Conservation (phyloP, 2,329 filamentous ascomycete genomes). For the Exophiala sideris region DNA sequence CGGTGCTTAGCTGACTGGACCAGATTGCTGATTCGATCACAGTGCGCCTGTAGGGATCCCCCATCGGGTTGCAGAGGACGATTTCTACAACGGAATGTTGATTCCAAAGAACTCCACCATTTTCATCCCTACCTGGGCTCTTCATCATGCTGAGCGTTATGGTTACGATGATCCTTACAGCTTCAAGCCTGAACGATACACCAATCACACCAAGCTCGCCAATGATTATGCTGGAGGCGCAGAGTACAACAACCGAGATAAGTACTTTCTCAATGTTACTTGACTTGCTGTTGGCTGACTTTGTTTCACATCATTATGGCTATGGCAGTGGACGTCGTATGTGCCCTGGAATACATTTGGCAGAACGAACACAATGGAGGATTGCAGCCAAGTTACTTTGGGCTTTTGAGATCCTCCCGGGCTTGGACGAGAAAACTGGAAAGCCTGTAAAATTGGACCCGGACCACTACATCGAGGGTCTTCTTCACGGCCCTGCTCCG, state of each 20-base stretch:
- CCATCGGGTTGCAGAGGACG: slow-evolving; percentile 42
- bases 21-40: not conserved
- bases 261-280: too few relatives aligned
- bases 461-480: slow-evolving; percentile 7
- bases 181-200: slow-evolving; percentile 50
- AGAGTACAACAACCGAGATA: slow-evolving; percentile 5
- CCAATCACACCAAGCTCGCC: slow-evolving; percentile 31
- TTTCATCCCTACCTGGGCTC: slow-evolving; percentile 5
- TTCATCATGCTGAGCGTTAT: slow-evolving; percentile 39
- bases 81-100: slow-evolving; percentile 47
- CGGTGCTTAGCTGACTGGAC: too few relatives aligned
- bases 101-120: slow-evolving; percentile 50
- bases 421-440: not conserved
- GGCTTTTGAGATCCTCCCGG: slow-evolving; percentile 5
- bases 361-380: slow-evolving; percentile 12
- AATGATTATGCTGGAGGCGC: slow-evolving; percentile 6
- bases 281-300: too few relatives aligned
- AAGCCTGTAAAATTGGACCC: slow-evolving; percentile 26
- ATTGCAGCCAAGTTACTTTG: slow-evolving; percentile 3
- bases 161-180: slow-evolving; percentile 39
- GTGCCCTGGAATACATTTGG: slow-evolving; percentile 27
- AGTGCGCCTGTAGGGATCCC: slow-evolving; percentile 11
- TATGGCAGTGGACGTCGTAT: slow-evolving; percentile 28
- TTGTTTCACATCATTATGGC: slow-evolving; percentile 2
- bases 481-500: slow-evolving; percentile 2